These are phyloP conservation scores for Phaeosphaeriaceae sp. DNA, from an alignment of 2,329 filamentous ascomycete genomes.

Conservation along the genomic window DNA sequence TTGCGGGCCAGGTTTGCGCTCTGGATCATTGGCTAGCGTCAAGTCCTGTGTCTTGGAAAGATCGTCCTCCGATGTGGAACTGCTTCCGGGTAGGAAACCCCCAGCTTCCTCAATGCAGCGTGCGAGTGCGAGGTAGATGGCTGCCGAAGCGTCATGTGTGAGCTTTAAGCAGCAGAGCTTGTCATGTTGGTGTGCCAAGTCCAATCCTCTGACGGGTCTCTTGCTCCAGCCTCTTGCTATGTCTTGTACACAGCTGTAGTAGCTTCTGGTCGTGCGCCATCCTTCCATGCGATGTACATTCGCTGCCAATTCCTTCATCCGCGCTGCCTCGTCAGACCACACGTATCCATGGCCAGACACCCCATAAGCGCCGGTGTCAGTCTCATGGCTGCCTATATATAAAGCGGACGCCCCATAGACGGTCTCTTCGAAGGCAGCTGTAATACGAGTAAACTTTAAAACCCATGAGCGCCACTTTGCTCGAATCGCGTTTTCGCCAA, in stretches of 20 bases:
- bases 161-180: conserved; percentile 83
- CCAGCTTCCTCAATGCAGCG: conserved; percentile 67
- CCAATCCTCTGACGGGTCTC: conserved; percentile 76
- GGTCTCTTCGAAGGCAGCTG: conserved; percentile 91
- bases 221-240: conserved; percentile 46
- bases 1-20: conserved; percentile 30
- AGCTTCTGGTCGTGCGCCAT: conserved; percentile 93
- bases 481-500: conserved; percentile 85
- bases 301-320: conserved; percentile 84
- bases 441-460: conserved; percentile 88
- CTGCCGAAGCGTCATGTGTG: conserved; percentile 74
- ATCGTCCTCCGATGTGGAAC: conserved; percentile 26
- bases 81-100: conserved; percentile 7
- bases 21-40: conserved; percentile 33
- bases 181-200: conserved; percentile 91
- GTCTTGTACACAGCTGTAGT: conserved; percentile 88
- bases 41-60: conserved; percentile 27
- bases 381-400: conserved; percentile 79
- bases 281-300: conserved; percentile 94
- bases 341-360: conserved; percentile 90
- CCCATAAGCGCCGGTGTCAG: conserved; percentile 53
- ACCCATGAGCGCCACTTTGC: conserved; percentile 95
- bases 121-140: conserved; percentile 83
- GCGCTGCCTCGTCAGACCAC: conserved; percentile 83
- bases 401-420: conserved; percentile 93